Evolutionary conservation across 192 early-diverging fungal genomes (phyloP).

Genomic region (Coemansia sp.): DNA sequence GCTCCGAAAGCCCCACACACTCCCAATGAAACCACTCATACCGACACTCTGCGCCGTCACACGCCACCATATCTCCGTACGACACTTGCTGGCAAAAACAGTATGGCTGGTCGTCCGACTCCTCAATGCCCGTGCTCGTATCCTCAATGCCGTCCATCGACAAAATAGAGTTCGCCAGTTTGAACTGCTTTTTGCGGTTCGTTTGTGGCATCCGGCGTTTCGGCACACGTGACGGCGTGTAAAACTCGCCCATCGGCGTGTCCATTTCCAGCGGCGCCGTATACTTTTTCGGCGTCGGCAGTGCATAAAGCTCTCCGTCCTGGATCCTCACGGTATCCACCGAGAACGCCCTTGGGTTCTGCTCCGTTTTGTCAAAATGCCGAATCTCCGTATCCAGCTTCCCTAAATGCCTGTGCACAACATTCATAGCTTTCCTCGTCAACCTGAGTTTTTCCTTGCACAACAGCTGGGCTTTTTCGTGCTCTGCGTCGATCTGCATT

Average conservation of each 20-base stretch:
- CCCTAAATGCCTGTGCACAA: slow-evolving; percentile 42
- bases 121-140: slow-evolving; percentile 30
- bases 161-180: slow-evolving; percentile 34
- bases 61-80: slow-evolving; percentile 60
- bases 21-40: slow-evolving; percentile 63
- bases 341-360: background rate
- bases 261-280: slow-evolving; percentile 22
- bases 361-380: slow-evolving; percentile 42
- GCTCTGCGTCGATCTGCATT: slow-evolving; percentile 20
- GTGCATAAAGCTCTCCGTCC: slow-evolving; percentile 33
- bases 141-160: slow-evolving; percentile 45
- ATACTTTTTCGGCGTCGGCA: slow-evolving; percentile 38
- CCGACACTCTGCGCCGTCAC: slow-evolving; percentile 50
- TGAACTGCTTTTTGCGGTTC: slow-evolving; percentile 45
- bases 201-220: slow-evolving; percentile 14
- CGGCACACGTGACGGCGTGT: slow-evolving; percentile 38
- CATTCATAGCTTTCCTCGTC: slow-evolving; percentile 43
- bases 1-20: slow-evolving; percentile 55
- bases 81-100: slow-evolving; percentile 58
- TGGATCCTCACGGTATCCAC: slow-evolving; percentile 27
- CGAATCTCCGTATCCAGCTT: slow-evolving; percentile 48
- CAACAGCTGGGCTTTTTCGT: slow-evolving; percentile 17
- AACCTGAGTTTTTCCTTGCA: slow-evolving; percentile 44
- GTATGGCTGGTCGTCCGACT: slow-evolving; percentile 56
- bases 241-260: slow-evolving; percentile 18